Base-by-base conservation (phyloP, 495 filamentous ascomycete genomes). In the Daldinia bambusicola region DNA sequence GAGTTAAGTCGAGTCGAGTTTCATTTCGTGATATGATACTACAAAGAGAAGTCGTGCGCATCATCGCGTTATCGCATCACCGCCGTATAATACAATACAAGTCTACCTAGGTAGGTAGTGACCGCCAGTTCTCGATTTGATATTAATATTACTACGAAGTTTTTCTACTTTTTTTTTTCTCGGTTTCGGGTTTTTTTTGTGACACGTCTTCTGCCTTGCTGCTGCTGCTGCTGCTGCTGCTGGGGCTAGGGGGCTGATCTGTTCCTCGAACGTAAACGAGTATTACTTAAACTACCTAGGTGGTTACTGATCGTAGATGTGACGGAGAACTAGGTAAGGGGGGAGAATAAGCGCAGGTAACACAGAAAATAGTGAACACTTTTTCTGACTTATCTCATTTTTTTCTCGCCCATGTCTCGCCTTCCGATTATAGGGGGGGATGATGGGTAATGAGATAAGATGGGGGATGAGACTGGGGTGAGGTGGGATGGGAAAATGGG, bases 1-100 rank as follows among this genome's bases (percentile, higher is more conserved):
- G 26, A 26, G 3, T 26, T 26, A 3, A 26, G 26, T 26, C 3
- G 26, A 26, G 26, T 26, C 26, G 26, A 26, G 26, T 26, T 26
- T 50, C 31, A 18, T 55, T 51, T 36, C 38, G 34, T 66, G 41
- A 26, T 36, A 48, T 63, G 45, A 63, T 67, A 63, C 55, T 67
- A 60, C 55, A 71, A 71, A 71, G 63, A 71, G 63, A 59, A 58
- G 10, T 26, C 64, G 4, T 63, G 64, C 69, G 67, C 55, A 26
- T 1, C 26, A 26, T 36, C 9, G 34, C 34, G 3, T 1, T 3
- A 26, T 26, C 26, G 26, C 34, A 36, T 36, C 9, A 60, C 60
- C 34, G 69, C 69, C 69, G 51, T 52, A n/a, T n/a, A n/a, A n/a
- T n/a, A n/a, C n/a, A n/a, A n/a, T n/a, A 61, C 50, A 59, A 37